Base-by-base conservation (phyloP, 1,284 basidiomycete genomes). In the Rhodotorula sp. region DNA sequence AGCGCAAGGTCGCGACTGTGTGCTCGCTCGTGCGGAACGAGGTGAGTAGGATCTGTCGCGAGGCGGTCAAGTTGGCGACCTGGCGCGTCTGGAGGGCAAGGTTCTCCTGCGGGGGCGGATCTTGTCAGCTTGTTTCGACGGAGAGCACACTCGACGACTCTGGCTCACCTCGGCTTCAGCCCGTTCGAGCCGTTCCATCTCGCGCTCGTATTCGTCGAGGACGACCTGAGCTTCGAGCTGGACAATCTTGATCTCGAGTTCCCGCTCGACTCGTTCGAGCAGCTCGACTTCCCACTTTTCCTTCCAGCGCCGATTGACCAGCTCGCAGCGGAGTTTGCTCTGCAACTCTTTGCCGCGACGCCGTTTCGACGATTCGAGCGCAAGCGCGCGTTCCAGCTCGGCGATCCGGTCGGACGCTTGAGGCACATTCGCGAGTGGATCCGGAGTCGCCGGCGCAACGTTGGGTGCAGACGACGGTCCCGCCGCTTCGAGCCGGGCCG, bases 241-340 rank as follows among this genome's bases (percentile, higher is more conserved):
- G 48, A 70, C 68, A 20, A 60, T 26, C 42, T 37, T 55, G n/a
- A 65, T 60, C 55, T 75, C 74, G 69, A 66, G 67, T 44, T 29
- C 26, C 44, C 74, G 49, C 51, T 75, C 74, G 37, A 64, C 71
- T 10, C 49, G 44, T 62, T 75, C 74, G 49, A 75, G 67, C 48
- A 75, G 44, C 51, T 66, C 69, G 26, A 75, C 53, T 57, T 73
- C 72, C 69, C 70, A 75, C 60, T 70, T 75, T 57, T 75, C 72
- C 62, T 70, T 71, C 64, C 65, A 67, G 33, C 68, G 62, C 15
- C 74, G 56, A 54, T 69, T 71, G 44, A 61, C 60, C 44, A 75
- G 62, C 67, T 75, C 74, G 55, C 64, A 69, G n/a, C 62, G 57
- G 54, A 75, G 44, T 51, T 72, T 73, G 30, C 22, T 51, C 48